Evolutionary conservation across 371 early-diverging fungal genomes (phyloP), one percentile per base, ranked within the genome.

Genomic region (Umbelopsis sp.): DNA sequence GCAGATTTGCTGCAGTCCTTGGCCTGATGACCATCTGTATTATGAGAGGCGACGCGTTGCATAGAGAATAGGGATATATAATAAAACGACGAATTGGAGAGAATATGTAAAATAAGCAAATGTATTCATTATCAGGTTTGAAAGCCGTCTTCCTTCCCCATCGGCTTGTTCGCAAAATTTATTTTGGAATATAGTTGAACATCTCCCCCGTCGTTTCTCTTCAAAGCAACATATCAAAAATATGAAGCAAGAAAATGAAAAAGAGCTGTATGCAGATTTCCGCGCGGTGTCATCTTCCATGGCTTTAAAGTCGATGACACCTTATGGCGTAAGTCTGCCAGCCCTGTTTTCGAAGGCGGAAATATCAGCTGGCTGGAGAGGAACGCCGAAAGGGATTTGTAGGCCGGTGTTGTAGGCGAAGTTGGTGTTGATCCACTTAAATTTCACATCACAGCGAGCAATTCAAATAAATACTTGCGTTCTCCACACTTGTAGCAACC

Each of bases 11-110:
- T 64, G 77, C 89, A 89, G 50, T 87, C 88, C 70, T 79, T 81
- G 46, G 89, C 88, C 79, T 86, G 86, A 69, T 89, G 89, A 73
- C 87, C 89, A 71, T 77, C 89, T 89, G 74, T 76, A 68, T 16
- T 29, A 24, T 18, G 57, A 16, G 16, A 24, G 57, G 29, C 45
- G 68, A 53, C 5, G 25, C 22, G 44, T 35, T 29, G 50, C n/a
- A 63, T 41, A 45, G 22, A 46, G 32, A 57, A 45, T 22, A 29
- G 25, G 41, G 44, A 18, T 22, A 48, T 32, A 29, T n/a, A 32
- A 65, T 37, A 38, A 57, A 44, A 63, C 32, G 11, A 68, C 50
- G 65, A 41, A 52, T 46, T 66, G 70, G 51, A 70, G 8, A 68
- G 22, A 29, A 65, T 29, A 53, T 70, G 57, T 69, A 69, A 38